A percentile compares a stretch with the other conserved stretches of the same genome.
Evolutionary conservation across 1,284 basidiomycete genomes (phyloP).

Genomic region (Ustilago xerochloae): DNA sequence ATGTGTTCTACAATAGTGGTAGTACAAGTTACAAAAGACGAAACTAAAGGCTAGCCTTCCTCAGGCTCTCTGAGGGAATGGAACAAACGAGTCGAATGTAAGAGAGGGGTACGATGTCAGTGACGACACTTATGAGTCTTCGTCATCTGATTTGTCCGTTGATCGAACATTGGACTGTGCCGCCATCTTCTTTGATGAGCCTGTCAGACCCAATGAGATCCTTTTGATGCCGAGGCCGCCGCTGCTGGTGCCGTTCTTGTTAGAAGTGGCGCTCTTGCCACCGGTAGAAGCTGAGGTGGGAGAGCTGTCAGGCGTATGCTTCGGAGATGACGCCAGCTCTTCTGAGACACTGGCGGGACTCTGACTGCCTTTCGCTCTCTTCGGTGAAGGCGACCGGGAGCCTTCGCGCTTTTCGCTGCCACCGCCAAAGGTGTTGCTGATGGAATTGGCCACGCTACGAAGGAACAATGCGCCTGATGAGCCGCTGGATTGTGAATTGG

Average conservation of each 20-base stretch:
- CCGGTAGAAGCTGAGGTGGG: background rate
- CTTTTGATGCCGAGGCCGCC: conserved; percentile 39
- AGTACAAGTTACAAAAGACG: conserved; percentile 26
- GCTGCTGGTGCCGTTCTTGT: conserved; percentile 21
- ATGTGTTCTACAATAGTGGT: conserved; percentile 41
- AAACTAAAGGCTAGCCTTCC: conserved; percentile 8
- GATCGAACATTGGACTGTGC: conserved; percentile 38
- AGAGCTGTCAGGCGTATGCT: conserved; percentile 8
- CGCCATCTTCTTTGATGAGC: conserved; percentile 47
- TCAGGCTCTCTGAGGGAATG: conserved; percentile 7
- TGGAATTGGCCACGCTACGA: conserved; percentile 41
- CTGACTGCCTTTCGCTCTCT: conserved; percentile 15
- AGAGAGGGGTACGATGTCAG: background rate
- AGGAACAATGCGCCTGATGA: conserved; percentile 24
- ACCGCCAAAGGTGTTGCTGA: conserved; percentile 36
- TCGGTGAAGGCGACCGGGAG: conserved; percentile 34
- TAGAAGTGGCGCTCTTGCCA: conserved; percentile 6
- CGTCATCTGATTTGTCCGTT: conserved; percentile 26
- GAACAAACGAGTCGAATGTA: conserved; percentile 1
- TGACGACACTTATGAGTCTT: conserved; percentile 17
- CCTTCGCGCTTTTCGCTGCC: conserved; percentile 20
- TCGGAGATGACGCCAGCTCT: conserved; percentile 11
- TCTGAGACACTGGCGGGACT: conserved; percentile 8
- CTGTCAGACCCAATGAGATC: conserved; percentile 45
- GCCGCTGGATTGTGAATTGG: conserved; percentile 24